Base-by-base conservation (phyloP, 345 rosid species). In the Corchorus capsularis region DNA sequence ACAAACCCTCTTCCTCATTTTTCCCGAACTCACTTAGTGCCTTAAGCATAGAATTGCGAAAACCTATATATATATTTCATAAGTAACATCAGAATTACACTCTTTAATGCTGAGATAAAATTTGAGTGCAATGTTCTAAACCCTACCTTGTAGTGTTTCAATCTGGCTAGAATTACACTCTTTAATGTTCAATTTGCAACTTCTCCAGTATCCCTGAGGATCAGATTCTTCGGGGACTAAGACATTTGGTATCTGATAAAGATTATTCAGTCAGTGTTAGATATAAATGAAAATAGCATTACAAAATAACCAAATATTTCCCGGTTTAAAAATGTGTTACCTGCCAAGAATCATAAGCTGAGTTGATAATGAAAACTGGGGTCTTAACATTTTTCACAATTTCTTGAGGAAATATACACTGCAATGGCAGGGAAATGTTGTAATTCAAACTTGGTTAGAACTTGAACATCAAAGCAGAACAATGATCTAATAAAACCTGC, bases 311-410 rank as follows among this genome's bases (percentile, higher is more conserved):
- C 27, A 47, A 80, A 39, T 53, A 61, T 60, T 69, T 75, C 22
- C 37, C 43, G 15, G 50, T 75, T 61, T 57, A 59, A 79, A 37
- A 50, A 54, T 47, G 67, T 67, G 69, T 80, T 80, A 95, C 99
- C 94, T 95, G 99, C 99, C 99, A 95, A 83, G 74, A 89, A 78
- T 95, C 99, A 77, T 93, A 93, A 71, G 97, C 93, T 67, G 98
- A 85, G 43, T 95, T 88, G 85, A 93, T 87, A 61, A 95, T 72
- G 84, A 95, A 93, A 20, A 93, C 62, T 0, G 97, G 93, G n/a
- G 92, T 95, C 80, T 22, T 86, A 62, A 85, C 81, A 71, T 82
- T 82, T 82, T 86, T 86, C 17, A 89, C 56, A 71, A 93, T 81
- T 62, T 92, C 87, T 57, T 70, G 86, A 73, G 97, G 94, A 80